Evolutionary conservation across 2,329 filamentous ascomycete genomes (phyloP).

Genomic region (Westerdykella ornata): DNA sequence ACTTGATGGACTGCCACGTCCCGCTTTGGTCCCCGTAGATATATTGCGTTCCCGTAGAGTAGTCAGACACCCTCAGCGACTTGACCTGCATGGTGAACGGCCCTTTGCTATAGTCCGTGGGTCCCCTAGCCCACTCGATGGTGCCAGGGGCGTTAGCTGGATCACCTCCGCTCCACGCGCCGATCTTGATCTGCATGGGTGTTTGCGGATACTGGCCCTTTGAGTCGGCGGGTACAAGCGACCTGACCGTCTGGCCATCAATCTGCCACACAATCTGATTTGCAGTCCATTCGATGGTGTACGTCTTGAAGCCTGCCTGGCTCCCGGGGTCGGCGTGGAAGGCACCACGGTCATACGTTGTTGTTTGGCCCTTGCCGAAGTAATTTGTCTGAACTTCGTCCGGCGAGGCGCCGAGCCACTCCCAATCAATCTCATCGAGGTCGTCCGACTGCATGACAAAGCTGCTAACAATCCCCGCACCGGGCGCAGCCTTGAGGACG

Average conservation of each 20-base stretch:
- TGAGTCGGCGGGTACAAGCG: slow-evolving; percentile 63
- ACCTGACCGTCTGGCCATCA: slow-evolving; percentile 68
- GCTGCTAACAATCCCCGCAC: slow-evolving; percentile 87
- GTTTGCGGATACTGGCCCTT: slow-evolving; percentile 83
- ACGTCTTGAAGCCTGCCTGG: slow-evolving; percentile 73
- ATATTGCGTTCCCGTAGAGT: slow-evolving; percentile 85
- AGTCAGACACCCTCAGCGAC: slow-evolving; percentile 73
- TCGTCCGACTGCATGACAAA: slow-evolving; percentile 85
- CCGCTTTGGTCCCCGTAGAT: slow-evolving; percentile 72
- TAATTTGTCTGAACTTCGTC: slow-evolving; percentile 91
- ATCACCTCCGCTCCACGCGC: slow-evolving; percentile 88
- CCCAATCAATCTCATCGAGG: slow-evolving; percentile 94
- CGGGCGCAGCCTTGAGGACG: slow-evolving; percentile 77
- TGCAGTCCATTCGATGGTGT: slow-evolving; percentile 85
- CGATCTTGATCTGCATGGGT: slow-evolving; percentile 90
- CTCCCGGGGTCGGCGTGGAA: slow-evolving; percentile 65
- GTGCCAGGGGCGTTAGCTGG: slow-evolving; percentile 71
- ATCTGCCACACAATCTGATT: slow-evolving; percentile 82
- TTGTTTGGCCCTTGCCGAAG: slow-evolving; percentile 86
- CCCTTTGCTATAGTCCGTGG: slow-evolving; percentile 73
- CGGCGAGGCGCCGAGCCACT: slow-evolving; percentile 79
- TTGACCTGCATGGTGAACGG: slow-evolving; percentile 83
- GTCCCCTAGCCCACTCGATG: slow-evolving; percentile 80
- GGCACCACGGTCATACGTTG: slow-evolving; percentile 77
- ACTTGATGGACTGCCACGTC: slow-evolving; percentile 71